These are phyloP conservation scores for Cladophialophora immunda DNA, from an alignment of 2,329 filamentous ascomycete species.

Conservation along the genomic window DNA sequence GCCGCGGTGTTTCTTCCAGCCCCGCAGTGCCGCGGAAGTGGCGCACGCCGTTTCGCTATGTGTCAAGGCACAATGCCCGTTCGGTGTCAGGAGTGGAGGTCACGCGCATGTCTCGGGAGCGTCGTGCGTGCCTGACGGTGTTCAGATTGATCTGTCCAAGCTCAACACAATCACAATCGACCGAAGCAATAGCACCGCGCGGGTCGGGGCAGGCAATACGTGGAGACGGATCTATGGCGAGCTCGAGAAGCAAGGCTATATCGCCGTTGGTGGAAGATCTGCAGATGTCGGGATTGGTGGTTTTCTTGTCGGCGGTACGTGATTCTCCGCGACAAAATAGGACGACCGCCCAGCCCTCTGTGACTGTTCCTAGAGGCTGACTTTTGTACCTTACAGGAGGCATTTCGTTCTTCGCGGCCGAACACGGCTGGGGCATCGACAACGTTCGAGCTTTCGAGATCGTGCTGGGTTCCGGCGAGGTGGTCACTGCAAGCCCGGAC, in stretches of 20 bases:
- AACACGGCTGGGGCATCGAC: constrained; percentile 33
- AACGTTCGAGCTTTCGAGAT: constrained; percentile 8
- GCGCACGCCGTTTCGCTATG: constrained; percentile 7
- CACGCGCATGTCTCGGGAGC: constrained; percentile 4
- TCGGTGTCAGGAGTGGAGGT: constrained; percentile 7
- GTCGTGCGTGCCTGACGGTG: background rate
- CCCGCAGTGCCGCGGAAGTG: constrained; percentile 1
- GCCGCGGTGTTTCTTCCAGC: constrained; percentile 18
- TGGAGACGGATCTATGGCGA: constrained; percentile 5
- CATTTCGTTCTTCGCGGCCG: background rate
- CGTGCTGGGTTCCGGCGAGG: constrained; percentile 26
- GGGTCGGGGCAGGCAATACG: background rate
- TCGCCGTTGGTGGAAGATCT: background rate
- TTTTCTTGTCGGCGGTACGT: constrained; percentile 46
- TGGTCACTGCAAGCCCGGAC: constrained; percentile 55
- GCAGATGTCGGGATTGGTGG: background rate
- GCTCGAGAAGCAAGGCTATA: background rate
- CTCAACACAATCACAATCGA: constrained; percentile 10
- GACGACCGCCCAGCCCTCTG: background rate
- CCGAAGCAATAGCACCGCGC: background rate
- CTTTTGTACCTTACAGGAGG: background rate
- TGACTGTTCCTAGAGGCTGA: too few relatives aligned
- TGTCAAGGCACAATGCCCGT: constrained; percentile 9
- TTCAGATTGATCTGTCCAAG: constrained; percentile 7
- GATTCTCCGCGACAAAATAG: background rate